Conservation (phyloP, 345 rosid genomes). For the Bruguiera gymnorhiza region DNA sequence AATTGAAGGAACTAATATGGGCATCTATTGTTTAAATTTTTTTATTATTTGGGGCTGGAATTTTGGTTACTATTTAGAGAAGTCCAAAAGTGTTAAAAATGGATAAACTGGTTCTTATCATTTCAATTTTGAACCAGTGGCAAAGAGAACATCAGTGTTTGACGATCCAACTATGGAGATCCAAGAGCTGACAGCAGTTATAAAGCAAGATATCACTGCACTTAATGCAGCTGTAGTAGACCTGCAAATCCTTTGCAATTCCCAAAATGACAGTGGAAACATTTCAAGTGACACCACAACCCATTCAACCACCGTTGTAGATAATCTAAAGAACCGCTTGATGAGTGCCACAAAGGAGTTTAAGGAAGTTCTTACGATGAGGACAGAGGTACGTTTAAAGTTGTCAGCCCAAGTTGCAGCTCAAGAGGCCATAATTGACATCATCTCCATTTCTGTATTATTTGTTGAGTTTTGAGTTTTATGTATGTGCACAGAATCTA, state of each 20-base stretch:
- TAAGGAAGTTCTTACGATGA: slow-evolving; percentile 76
- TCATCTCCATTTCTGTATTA: too few relatives aligned
- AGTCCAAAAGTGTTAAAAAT: background rate
- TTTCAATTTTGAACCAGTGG: slow-evolving; percentile 42
- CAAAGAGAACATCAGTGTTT: slow-evolving; percentile 81
- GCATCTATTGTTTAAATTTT: background rate
- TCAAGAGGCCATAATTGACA: background rate
- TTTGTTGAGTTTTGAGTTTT: too few relatives aligned
- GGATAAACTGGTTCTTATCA: background rate
- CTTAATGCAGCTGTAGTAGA: slow-evolving; percentile 74
- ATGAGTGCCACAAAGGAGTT: slow-evolving; percentile 84
- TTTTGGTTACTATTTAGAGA: background rate
- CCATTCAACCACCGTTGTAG: slow-evolving; percentile 75
- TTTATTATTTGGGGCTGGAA: background rate
- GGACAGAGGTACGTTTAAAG: slow-evolving; percentile 57
- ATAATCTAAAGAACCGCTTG: slow-evolving; percentile 66
- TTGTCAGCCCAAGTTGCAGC: background rate
- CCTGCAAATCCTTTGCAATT: slow-evolving; percentile 63
- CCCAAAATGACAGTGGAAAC: slow-evolving; percentile 52
- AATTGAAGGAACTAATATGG: slow-evolving; percentile 1
- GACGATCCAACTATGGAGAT: slow-evolving; percentile 83
- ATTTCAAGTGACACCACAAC: slow-evolving; percentile 66
- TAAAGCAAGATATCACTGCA: slow-evolving; percentile 80
- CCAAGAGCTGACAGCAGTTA: slow-evolving; percentile 69
- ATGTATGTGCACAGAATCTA: slow-evolving; percentile 44